phyloP scores from a whole-genome alignment of 306 rosid genomes.

The Hippophae gyantsensis region DNA sequence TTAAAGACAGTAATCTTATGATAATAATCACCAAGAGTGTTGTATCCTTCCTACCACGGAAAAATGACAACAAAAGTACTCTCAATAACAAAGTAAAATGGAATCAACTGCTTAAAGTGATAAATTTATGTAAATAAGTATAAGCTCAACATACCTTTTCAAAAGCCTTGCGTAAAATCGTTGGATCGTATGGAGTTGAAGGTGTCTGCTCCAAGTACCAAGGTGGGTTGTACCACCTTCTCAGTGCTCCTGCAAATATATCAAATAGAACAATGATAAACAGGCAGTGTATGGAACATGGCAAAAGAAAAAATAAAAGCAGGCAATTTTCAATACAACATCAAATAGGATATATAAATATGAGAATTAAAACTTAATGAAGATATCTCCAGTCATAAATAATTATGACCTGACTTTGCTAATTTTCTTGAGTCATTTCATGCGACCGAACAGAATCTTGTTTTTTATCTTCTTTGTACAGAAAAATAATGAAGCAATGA shows the following conservation, averaged over 20 bases:
- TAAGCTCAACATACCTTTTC: constrained; percentile 53
- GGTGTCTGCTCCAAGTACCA: constrained; percentile 74
- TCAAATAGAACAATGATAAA: neutral
- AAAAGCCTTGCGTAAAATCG: constrained; percentile 56
- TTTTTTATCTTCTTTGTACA: neutral
- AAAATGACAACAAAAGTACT: neutral
- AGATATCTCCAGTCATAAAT: constrained; percentile 3
- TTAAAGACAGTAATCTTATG: too few species aligned
- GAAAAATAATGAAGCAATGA: neutral
- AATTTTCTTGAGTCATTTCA: neutral
- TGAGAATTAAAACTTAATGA: neutral
- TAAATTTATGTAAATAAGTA: neutral
- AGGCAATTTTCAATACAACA: neutral
- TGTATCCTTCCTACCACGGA: neutral
- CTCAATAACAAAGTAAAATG: neutral
- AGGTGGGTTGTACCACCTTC: constrained; percentile 94
- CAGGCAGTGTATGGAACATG: neutral
- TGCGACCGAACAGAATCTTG: neutral
- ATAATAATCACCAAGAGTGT: too few species aligned
- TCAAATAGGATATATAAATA: neutral
- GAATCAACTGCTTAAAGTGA: neutral
- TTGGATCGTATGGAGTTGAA: constrained; percentile 60
- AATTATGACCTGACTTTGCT: neutral
- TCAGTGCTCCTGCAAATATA: constrained; percentile 54
- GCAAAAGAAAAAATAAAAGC: neutral